Base-by-base conservation (phyloP, 2,329 filamentous ascomycete species). In the Aspergillus luchuensis region DNA sequence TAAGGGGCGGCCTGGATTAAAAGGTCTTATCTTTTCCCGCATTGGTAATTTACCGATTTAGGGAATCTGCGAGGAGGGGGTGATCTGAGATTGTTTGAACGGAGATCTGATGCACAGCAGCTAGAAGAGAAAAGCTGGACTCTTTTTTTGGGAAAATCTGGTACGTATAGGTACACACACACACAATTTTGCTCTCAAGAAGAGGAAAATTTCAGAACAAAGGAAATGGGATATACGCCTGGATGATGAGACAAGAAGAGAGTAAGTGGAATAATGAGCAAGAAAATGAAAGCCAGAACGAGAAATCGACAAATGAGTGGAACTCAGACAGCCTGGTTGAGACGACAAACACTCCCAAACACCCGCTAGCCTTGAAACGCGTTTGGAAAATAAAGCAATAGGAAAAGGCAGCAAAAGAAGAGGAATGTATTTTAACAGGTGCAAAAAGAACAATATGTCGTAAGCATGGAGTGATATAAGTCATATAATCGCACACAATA, bases 351-450 rank as follows among this genome's bases (percentile, higher is more conserved):
- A 64, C 63, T 52, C 63, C 61, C 33, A 58, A 67, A 68, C 66
- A 63, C 66, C 66, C 66, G 65, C 66, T 68, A 63, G 61, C 57
- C 54, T 50, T 51, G 41, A 62, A 57, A 57, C 48, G 49, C 48
- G 28, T 60, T 38, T 43, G 30, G 43, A 48, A 57, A 48, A 19
- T 48, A 33, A 38, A 50, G 17, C 41, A 45, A 45, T 17, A 43
- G 15, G 62, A 58, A 33, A 13, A 10, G 28, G 3, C 30, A 21
- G 30, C 7, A 17, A 21, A 61, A 50, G 65, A 64, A 52, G 58
- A 56, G 60, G 59, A 55, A 63, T 45, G 64, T 66, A 70, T 68
- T 70, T 69, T 67, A 67, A 66, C 69, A 66, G 63, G 61, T 61
- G 64, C 50, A 67, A 59, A 57, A 25, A 23, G 60, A 56, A 65